Evolutionary conservation across 306 rosid genomes (phyloP).

Genomic region (Chamaecrista fasciculata): DNA sequence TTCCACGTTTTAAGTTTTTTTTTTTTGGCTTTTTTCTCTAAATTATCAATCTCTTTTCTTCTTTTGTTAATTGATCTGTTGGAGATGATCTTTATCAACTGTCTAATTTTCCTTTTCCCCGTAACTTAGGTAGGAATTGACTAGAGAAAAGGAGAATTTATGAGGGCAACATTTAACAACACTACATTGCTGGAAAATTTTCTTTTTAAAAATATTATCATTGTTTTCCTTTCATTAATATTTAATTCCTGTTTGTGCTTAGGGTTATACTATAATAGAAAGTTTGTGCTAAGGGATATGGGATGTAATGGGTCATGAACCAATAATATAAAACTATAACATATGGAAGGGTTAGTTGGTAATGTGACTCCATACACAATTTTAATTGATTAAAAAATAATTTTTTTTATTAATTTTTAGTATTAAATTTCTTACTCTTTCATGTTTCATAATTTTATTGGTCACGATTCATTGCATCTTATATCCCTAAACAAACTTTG

Average conservation of each 20-base stretch:
- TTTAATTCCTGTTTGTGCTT: background rate
- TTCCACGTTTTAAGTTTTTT: background rate
- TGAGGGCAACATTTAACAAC: background rate
- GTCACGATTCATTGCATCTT: too few relatives aligned
- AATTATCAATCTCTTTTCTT: background rate
- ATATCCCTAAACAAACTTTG: too few relatives aligned
- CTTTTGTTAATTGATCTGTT: background rate
- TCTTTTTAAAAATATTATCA: background rate
- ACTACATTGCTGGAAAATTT: background rate
- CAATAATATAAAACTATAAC: too few relatives aligned
- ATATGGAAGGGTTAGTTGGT: too few relatives aligned
- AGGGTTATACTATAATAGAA: background rate
- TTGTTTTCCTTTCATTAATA: background rate
- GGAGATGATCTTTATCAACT: background rate
- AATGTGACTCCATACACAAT: too few relatives aligned
- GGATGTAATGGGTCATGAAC: too few relatives aligned
- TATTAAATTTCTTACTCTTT: background rate
- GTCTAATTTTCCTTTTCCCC: background rate
- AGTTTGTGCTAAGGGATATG: too few relatives aligned
- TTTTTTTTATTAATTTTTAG: background rate
- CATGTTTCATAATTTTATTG: too few relatives aligned
- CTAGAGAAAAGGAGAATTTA: background rate
- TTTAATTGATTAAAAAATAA: too few relatives aligned
- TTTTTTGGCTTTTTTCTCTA: background rate
- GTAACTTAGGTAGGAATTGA: background rate